Evolutionary conservation across 495 filamentous ascomycete genomes (phyloP).

Genomic region (Tirmania nivea): DNA sequence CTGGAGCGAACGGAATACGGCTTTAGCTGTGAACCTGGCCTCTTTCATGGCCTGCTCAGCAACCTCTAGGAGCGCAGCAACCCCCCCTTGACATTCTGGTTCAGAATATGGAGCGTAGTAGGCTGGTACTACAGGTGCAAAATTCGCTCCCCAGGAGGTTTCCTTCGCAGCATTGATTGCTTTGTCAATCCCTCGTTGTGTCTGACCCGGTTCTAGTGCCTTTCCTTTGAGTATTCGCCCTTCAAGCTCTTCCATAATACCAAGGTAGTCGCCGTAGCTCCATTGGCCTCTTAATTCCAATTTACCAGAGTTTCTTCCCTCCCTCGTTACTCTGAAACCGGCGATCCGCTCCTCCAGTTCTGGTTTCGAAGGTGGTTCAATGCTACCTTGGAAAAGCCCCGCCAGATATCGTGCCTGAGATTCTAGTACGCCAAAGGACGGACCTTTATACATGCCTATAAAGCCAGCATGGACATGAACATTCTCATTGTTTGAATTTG

Average conservation of each 20-base stretch:
- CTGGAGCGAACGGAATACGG: slow-evolving; percentile 51
- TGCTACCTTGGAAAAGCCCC: slow-evolving; percentile 21
- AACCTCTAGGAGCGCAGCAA: neutral
- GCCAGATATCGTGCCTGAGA: slow-evolving; percentile 56
- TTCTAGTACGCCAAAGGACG: slow-evolving; percentile 75
- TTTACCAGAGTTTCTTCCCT: slow-evolving; percentile 11
- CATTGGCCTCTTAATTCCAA: slow-evolving; percentile 4
- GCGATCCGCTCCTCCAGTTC: slow-evolving; percentile 9
- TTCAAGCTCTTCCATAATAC: slow-evolving; percentile 29
- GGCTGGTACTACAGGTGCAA: slow-evolving; percentile 1
- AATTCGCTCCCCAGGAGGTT: neutral
- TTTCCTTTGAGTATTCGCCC: too few relatives aligned
- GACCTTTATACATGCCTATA: slow-evolving; percentile 66
- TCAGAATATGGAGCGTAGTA: neutral
- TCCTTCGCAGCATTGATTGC: neutral
- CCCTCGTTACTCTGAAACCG: slow-evolving; percentile 16
- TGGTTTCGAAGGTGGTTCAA: slow-evolving; percentile 3
- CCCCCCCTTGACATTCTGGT: neutral
- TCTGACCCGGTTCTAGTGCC: too few relatives aligned
- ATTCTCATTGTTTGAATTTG: neutral
- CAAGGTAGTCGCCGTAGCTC: slow-evolving; percentile 55
- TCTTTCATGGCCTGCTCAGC: too few relatives aligned
- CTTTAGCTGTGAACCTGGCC: slow-evolving; percentile 25
- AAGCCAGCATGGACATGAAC: slow-evolving; percentile 31
- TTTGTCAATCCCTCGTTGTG: neutral